Percentiles rank a stretch among this genome's conserved stretches.
Evolutionary conservation across 2,329 filamentous ascomycete species (phyloP).

Genomic region (Monilinia fructicola): DNA sequence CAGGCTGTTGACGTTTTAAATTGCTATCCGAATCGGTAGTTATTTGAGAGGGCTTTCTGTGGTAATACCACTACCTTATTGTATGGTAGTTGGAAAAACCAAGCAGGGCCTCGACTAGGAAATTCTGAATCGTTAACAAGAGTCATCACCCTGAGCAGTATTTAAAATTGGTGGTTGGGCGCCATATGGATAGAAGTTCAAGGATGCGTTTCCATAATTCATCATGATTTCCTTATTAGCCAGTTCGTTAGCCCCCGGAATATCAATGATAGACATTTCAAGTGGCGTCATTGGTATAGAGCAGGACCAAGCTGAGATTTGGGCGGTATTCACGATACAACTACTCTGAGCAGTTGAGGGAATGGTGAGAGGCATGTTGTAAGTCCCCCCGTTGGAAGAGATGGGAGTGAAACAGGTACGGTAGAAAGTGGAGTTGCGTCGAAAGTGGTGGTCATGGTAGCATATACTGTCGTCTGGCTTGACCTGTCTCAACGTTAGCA

Average conservation of each 20-base stretch:
- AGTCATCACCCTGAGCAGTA: constrained; percentile 48
- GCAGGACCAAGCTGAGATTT: constrained; percentile 64
- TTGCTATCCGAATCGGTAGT: neutral
- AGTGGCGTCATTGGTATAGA: constrained; percentile 44
- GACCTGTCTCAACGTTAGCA: neutral
- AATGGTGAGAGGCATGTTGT: constrained; percentile 52
- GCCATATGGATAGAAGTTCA: constrained; percentile 55
- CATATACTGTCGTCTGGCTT: constrained; percentile 17
- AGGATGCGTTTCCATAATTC: constrained; percentile 43
- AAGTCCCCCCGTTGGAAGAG: constrained; percentile 58
- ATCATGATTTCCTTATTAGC: constrained; percentile 39
- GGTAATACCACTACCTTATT: constrained; percentile 62
- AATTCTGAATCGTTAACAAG: constrained; percentile 59
- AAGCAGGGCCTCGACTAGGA: constrained; percentile 57
- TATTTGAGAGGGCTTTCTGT: constrained; percentile 27
- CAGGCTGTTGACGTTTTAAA: constrained; percentile 25
- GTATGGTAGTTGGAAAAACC: constrained; percentile 61
- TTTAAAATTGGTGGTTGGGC: constrained; percentile 56
- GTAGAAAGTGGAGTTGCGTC: constrained; percentile 54
- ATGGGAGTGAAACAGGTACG: constrained; percentile 51
- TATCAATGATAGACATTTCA: constrained; percentile 30
- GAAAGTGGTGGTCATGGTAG: constrained; percentile 44
- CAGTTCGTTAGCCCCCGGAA: constrained; percentile 31
- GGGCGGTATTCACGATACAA: constrained; percentile 57
- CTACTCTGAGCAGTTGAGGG: constrained; percentile 51